Evolutionary conservation across 352 stramenopile species (phyloP).

Genomic region (Phytophthora crassamura): DNA sequence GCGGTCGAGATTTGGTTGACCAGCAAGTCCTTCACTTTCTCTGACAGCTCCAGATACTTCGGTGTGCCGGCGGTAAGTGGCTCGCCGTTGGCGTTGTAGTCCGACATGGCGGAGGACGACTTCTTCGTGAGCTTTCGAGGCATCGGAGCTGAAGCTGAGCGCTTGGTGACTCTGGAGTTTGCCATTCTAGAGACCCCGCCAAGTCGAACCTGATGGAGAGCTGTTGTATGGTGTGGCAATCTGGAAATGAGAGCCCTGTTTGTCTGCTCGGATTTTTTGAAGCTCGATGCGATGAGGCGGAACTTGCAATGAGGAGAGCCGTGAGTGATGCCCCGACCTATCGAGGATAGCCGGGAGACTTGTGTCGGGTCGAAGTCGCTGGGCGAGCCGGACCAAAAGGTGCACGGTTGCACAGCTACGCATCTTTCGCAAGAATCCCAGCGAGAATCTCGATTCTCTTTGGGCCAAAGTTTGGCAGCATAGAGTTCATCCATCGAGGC

Average conservation of each 20-base stretch:
- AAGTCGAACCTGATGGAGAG: constrained; percentile 27
- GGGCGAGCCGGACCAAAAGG: constrained; percentile 24
- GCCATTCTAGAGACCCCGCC: constrained; percentile 15
- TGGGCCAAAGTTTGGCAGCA: neutral
- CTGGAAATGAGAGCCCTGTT: constrained; percentile 25
- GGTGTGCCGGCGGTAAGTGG: constrained; percentile 9
- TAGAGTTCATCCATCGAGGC: neutral
- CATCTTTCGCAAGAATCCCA: constrained; percentile 36
- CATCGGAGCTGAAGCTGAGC: constrained; percentile 23
- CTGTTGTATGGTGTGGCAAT: constrained; percentile 1
- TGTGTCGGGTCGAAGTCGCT: constrained; percentile 22
- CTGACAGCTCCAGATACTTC: constrained; percentile 32
- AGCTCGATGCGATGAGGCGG: neutral
- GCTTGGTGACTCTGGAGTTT: constrained; percentile 22
- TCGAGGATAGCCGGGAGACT: constrained; percentile 18
- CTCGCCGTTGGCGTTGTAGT: constrained; percentile 24
- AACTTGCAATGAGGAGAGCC: constrained; percentile 21
- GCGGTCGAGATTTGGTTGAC: constrained; percentile 34
- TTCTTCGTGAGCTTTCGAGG: constrained; percentile 15
- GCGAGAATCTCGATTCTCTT: constrained; percentile 21
- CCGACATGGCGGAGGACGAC: constrained; percentile 26
- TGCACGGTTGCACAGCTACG: constrained; percentile 31
- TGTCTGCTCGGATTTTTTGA: constrained; percentile 5
- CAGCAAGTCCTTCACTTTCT: constrained; percentile 37
- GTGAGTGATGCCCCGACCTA: constrained; percentile 13